A percentile compares a stretch with the other conserved stretches of the same genome.
These are phyloP conservation scores for Paramyrothecium roridum DNA, from an alignment of 2,329 filamentous ascomycete species.

Conservation along the genomic window DNA sequence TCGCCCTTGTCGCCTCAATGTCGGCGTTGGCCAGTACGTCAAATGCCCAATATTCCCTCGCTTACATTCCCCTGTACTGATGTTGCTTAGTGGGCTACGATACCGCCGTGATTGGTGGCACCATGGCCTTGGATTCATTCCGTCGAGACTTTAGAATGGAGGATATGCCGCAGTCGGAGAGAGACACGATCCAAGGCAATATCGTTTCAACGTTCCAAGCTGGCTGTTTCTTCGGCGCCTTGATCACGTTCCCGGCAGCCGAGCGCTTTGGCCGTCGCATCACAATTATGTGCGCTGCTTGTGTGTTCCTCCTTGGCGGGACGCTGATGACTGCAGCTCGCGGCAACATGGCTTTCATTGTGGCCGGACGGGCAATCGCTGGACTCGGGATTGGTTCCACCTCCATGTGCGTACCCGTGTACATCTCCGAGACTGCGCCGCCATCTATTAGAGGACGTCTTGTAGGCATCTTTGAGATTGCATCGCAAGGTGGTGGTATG, in stretches of 20 bases:
- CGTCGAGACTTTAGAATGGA: constrained; percentile 29
- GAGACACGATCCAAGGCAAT: constrained; percentile 32
- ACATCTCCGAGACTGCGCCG: constrained; percentile 40
- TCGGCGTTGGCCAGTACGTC: constrained; percentile 27
- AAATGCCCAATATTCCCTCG: not conserved
- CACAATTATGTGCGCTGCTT: constrained; percentile 40
- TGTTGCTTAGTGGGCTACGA: constrained; percentile 28
- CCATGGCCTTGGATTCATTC: constrained; percentile 34
- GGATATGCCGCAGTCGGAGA: constrained; percentile 14
- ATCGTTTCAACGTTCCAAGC: constrained; percentile 35
- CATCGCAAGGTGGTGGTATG: constrained; percentile 26
- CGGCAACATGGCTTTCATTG: constrained; percentile 34
- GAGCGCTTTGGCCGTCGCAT: constrained; percentile 44
- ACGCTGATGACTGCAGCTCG: constrained; percentile 28
- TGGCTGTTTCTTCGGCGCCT: constrained; percentile 36
- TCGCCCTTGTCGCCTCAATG: constrained; percentile 28
- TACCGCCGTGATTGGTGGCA: constrained; percentile 35
- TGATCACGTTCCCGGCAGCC: constrained; percentile 41
- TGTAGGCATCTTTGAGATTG: constrained; percentile 47
- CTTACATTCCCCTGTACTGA: no score
- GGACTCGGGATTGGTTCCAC: constrained; percentile 50
- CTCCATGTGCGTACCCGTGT: constrained; percentile 43
- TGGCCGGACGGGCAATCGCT: constrained; percentile 46
- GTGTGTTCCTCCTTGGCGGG: constrained; percentile 36
- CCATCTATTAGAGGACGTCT: constrained; percentile 48